Evolutionary conservation across 2,329 filamentous ascomycete species (phyloP).

Genomic region (Laburnicola sp.): DNA sequence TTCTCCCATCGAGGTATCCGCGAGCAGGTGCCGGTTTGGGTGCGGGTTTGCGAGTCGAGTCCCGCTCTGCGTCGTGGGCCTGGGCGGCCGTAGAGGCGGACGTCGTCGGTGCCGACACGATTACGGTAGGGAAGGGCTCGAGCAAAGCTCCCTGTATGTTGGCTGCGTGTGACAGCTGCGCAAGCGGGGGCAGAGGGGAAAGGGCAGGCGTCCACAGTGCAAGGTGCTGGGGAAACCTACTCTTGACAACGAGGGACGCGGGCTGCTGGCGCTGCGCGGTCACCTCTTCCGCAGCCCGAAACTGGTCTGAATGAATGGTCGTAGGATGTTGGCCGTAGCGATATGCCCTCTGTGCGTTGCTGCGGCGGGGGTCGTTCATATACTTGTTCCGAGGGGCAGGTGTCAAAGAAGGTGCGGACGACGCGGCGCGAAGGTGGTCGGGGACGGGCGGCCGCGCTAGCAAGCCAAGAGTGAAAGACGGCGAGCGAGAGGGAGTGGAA

Average conservation of each 20-base stretch:
- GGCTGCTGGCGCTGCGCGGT: constrained; percentile 12
- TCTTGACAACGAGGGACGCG: constrained; percentile 9
- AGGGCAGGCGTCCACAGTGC: constrained; percentile 12
- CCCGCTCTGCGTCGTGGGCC: constrained; percentile 29
- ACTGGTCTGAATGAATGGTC: constrained; percentile 19
- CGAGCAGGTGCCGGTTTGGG: constrained; percentile 33
- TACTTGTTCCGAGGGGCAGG: constrained; percentile 17
- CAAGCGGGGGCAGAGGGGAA: constrained; percentile 30
- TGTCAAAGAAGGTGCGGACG: not conserved
- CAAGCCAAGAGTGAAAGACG: not conserved
- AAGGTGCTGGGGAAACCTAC: constrained; percentile 9
- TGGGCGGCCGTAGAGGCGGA: constrained; percentile 23
- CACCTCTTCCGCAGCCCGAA: constrained; percentile 16
- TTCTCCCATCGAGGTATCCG: constrained; percentile 45
- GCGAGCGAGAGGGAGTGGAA: not conserved
- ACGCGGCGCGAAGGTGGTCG: constrained; percentile 1
- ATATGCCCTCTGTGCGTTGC: constrained; percentile 24
- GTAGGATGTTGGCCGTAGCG: constrained; percentile 28
- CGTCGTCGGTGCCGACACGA: constrained; percentile 44
- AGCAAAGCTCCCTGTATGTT: constrained; percentile 25
- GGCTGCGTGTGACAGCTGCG: constrained; percentile 37
- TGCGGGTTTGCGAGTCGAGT: constrained; percentile 34
- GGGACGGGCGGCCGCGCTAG: not conserved
- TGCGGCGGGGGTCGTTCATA: constrained; percentile 31
- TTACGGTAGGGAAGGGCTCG: constrained; percentile 38